These are phyloP conservation scores for Alternaria angustiovoidea DNA, from an alignment of 2,329 filamentous ascomycete species.

Conservation along the genomic window DNA sequence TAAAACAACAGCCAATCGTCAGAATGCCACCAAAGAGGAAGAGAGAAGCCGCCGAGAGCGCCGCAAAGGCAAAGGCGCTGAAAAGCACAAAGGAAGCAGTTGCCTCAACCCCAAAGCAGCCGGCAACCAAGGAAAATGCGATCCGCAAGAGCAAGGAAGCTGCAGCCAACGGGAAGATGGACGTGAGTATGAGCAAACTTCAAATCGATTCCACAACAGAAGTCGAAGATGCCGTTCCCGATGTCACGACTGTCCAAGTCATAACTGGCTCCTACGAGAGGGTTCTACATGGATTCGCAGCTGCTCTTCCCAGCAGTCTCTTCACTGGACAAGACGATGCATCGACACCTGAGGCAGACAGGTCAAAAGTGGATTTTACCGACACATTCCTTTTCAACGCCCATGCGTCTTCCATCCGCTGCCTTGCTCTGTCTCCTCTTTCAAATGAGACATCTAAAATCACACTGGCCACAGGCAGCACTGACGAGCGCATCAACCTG, in stretches of 20 bases:
- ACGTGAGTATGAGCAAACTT: constrained; percentile 29
- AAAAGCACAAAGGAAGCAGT: constrained; percentile 40
- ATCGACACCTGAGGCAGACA: constrained; percentile 29
- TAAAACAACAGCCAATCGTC: constrained; percentile 14
- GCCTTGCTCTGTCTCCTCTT: constrained; percentile 78
- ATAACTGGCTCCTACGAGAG: constrained; percentile 94
- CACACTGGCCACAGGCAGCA: constrained; percentile 88
- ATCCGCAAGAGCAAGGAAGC: constrained; percentile 27
- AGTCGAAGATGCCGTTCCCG: constrained; percentile 12
- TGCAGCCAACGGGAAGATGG: constrained; percentile 27
- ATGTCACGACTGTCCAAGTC: constrained; percentile 73
- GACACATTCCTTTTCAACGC: constrained; percentile 97
- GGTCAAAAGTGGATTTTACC: constrained; percentile 69
- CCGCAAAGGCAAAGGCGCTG: constrained; percentile 27
- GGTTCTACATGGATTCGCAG: constrained; percentile 87
- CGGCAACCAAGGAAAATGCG: constrained; percentile 22
- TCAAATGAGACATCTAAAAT: constrained; percentile 80
- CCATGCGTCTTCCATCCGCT: constrained; percentile 88
- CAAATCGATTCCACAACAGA: constrained; percentile 12
- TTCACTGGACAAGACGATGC: constrained; percentile 38
- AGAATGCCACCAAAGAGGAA: constrained; percentile 48
- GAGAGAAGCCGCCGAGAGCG: constrained; percentile 36
- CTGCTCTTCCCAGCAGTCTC: constrained; percentile 64
- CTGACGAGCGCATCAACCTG: constrained; percentile 93
- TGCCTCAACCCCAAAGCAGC: constrained; percentile 28